Conservation (phyloP, 192 early-diverging fungal genomes). For the Umbelopsis vinacea region DNA sequence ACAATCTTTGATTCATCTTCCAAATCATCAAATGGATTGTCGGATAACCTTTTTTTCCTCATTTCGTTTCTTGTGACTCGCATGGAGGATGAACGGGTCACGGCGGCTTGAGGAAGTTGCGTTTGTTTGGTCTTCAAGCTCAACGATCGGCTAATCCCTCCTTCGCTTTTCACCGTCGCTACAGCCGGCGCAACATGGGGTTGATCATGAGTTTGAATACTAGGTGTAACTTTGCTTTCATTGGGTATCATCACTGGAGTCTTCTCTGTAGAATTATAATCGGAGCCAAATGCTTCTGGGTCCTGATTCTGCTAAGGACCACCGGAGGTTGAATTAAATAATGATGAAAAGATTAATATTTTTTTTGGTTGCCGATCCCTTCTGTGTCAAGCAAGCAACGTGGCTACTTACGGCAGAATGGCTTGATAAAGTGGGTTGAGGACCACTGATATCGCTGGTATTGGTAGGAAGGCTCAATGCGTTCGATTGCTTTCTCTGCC, state of each 20-base stretch:
- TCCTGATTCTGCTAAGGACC: constrained; percentile 1
- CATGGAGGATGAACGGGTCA: constrained; percentile 22
- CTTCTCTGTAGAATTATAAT: neutral
- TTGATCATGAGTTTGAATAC: neutral
- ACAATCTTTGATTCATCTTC: constrained; percentile 20
- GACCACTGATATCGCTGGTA: neutral
- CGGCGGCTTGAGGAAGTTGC: too few species aligned
- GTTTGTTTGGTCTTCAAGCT: neutral
- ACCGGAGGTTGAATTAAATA: constrained; percentile 9
- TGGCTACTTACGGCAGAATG: constrained; percentile 3
- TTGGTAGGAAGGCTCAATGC: neutral
- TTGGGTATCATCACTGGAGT: neutral
- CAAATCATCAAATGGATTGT: constrained; percentile 26
- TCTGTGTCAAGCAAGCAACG: neutral
- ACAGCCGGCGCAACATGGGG: neutral
- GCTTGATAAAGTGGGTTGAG: neutral
- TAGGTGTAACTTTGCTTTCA: neutral
- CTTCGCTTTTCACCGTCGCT: neutral
- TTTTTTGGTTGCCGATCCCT: constrained; percentile 9
- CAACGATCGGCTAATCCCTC: neutral
- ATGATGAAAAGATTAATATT: constrained; percentile 3
- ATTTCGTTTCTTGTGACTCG: constrained; percentile 23
- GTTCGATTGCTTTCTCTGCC: neutral
- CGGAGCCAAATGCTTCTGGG: neutral
- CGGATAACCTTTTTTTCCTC: neutral